Base-by-base conservation (phyloP, 179 eudicot species). In the Beta macrorhiza region DNA sequence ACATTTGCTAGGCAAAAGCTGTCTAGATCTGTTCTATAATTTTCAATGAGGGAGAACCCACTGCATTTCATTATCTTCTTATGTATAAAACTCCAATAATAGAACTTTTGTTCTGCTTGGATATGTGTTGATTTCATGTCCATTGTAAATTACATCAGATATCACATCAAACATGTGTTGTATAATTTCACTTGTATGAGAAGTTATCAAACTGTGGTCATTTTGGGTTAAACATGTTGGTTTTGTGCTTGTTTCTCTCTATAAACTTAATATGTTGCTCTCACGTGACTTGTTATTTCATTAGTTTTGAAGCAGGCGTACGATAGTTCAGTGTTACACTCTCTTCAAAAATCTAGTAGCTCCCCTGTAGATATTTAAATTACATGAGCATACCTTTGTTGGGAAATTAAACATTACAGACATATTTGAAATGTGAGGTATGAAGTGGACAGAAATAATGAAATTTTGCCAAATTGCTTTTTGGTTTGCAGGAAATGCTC, bases 401-500 rank as follows among this genome's bases (percentile, higher is more conserved):
- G 10, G 62, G 4, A 57, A 63, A 11, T 22, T 17, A 6, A 20
- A 5, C 25, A 20, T n/a, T n/a, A 7, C 8, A n/a, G 29, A 7
- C 13, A 63, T 1, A 20, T 17, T 5, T 22, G 45, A 22, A 12
- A 53, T 64, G 6, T 64, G 25, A 44, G 57, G 16, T 25, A 10
- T 63, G 37, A 22, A 13, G 37, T 63, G 67, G 14, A 5, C 9
- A 7, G 13, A 22, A 63, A 22, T 63, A 12, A 58, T 58, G 62
- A 20, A 65, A 17, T 19, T 17, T 67, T 58, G 57, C 44, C 5
- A 17, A 32, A 59, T 47, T 78, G 64, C 44, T 82, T 47, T 58
- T 62, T 82, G 45, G 9, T 45, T 52, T 75, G 63, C 91, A 93
- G 98, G 91, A 44, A 74, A 80, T 81, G 82, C 80, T 84, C 87